A percentile compares a stretch with the other conserved stretches of the same genome.
Conservation (phyloP, 768 basidiomycete genomes). For the Boletus pseudo-olivaceus region DNA sequence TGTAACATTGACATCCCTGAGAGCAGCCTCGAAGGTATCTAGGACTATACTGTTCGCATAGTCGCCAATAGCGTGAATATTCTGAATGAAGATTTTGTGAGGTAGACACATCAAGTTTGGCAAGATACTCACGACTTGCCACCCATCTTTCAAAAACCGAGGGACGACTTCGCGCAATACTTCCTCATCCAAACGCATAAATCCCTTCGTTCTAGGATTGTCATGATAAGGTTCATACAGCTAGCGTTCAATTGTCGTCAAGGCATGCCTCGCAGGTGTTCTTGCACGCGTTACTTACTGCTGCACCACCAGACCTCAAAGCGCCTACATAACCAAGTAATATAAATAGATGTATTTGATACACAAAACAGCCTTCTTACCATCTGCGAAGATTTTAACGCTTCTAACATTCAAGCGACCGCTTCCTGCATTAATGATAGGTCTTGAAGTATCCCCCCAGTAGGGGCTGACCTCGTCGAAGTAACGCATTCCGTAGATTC, state of each 20-base stretch:
- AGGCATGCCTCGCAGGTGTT: not conserved
- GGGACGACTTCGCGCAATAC: constrained; percentile 61
- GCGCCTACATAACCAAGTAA: constrained; percentile 54
- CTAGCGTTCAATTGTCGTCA: constrained; percentile 31
- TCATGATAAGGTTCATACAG: constrained; percentile 82
- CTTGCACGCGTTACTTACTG: constrained; percentile 43
- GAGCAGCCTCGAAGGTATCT: constrained; percentile 73
- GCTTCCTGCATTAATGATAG: constrained; percentile 54
- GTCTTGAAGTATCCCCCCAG: constrained; percentile 65
- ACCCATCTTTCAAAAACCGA: constrained; percentile 71
- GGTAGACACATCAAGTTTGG: not conserved
- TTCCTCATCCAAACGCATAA: constrained; percentile 68
- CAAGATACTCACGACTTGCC: constrained; percentile 75
- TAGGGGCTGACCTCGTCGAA: constrained; percentile 65
- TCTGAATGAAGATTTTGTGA: constrained; percentile 41
- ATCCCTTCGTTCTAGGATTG: constrained; percentile 69
- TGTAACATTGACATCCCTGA: constrained; percentile 57
- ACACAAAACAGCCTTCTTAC: constrained; percentile 10
- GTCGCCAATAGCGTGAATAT: constrained; percentile 86
- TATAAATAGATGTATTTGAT: not conserved
- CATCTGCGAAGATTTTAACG: constrained; percentile 75
- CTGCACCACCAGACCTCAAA: constrained; percentile 85
- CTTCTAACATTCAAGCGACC: constrained; percentile 68
- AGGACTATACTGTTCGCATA: constrained; percentile 82
- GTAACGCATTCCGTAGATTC: constrained; percentile 74